Evolutionary conservation across 306 rosid genomes (phyloP), one percentile per base, ranked within the genome.

Genomic region (Vicia sativa): DNA sequence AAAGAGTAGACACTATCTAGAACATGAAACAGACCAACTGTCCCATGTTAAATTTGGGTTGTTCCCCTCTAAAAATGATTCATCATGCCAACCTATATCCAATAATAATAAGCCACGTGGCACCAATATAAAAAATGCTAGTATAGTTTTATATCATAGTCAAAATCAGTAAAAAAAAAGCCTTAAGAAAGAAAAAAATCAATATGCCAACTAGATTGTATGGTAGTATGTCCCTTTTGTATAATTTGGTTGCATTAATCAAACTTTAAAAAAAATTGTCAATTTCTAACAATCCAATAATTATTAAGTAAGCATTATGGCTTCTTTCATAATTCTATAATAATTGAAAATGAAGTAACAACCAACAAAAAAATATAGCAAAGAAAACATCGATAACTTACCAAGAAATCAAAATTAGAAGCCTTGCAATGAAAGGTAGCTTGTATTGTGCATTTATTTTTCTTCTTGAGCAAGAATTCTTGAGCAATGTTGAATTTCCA

Each of bases 361-460:
- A 67, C 78, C 6, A 77, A 70, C 14, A 65, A 46, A 34, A 19
- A 48, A 49, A 63, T 50, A 23, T 21, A 21, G 45, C 18, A 39
- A 41, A 48, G 2, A 21, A 64, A 50, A 74, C 68, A 68, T 75
- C 58, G 82, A 73, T 10, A n/a, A 81, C 91, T 28, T 80, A 93
- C 98, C 98, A 93, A 69, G 97, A 90, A 31, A 90, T 61, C 65
- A 65, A 62, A 53, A 83, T 67, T 72, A 90, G 91, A 76, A 67
- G 21, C 79, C 58, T 79, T 41, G 79, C 81, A 76, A 85, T 25
- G 10, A 26, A 16, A 14, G 87, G 83, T 23, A 39, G 64, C 77
- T 78, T 88, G 48, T 67, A 67, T 43, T 71, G 73, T 71, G 73
- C 63, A 29, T 64, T 78, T 74, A 71, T 67, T 67, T 84, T 80